Base-by-base conservation (phyloP, 441 rosid species). In the Pelargonium myrrhifolium region DNA sequence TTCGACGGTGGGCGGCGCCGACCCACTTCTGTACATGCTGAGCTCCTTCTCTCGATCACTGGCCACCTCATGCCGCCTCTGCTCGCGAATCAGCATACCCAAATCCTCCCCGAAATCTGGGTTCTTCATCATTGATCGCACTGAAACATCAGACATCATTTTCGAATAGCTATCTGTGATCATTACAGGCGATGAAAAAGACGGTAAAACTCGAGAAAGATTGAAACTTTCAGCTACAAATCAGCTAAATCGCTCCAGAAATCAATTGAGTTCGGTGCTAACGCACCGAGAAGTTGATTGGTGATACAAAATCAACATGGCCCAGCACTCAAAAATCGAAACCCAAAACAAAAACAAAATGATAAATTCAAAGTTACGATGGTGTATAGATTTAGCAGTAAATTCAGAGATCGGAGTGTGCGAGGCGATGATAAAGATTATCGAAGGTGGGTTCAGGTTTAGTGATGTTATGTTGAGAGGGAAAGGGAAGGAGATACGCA, bases 1-100 rank as follows among this genome's bases (percentile, higher is more conserved):
- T 71, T 88, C 91, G 24, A 88, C 87, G 1, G 90, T 84, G 37
- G 93, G 93, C 0, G 93, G 93, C n/a, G 93, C 90, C 10, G 93
- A 88, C 65, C 91, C 93, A 78, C 89, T 86, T 70, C 93, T 64
- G 62, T 74, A 82, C 68, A 84, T 78, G 61, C 74, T 80, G 66
- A 80, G 84, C 39, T 85, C 89, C 39, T 75, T 82, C 72, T 85
- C 89, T 65, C 81, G 81, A 69, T 82, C 88, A 70, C 75, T 65
- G n/a, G n/a, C n/a, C n/a, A n/a, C n/a, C n/a, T n/a, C n/a, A n/a
- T 77, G 79, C 21, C 69, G 67, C 70, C 80, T 77, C 65, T 82
- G 83, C 49, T 82, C 86, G 61, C 82, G 76, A 9, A 81, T 74
- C 71, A 85, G 79, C 68, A 73, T 79, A 55, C 80, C 69, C 65